These are phyloP conservation scores for Pseudogymnoascus pannorum DNA, from an alignment of 2,329 filamentous ascomycete species.

Conservation along the genomic window DNA sequence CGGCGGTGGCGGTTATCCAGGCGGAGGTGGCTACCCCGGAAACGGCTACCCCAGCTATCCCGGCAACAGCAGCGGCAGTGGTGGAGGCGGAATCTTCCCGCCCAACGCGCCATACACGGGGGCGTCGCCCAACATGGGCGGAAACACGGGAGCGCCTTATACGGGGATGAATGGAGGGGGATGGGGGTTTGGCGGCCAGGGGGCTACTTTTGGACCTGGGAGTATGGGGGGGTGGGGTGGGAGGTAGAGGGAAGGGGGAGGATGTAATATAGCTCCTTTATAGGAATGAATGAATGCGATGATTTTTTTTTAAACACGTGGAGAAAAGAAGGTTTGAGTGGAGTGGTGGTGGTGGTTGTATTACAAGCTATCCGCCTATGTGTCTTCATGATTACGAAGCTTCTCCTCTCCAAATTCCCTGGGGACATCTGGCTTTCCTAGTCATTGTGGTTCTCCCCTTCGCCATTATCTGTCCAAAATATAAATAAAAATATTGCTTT, in stretches of 20 bases:
- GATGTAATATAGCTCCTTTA: background rate
- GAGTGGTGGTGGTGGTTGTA: background rate
- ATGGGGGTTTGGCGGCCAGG: background rate
- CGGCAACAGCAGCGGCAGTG: background rate
- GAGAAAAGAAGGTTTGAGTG: background rate
- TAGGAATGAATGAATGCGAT: background rate
- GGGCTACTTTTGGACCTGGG: background rate
- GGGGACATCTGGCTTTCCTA: background rate
- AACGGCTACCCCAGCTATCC: background rate
- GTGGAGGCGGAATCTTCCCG: background rate
- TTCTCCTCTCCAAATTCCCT: background rate
- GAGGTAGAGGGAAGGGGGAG: background rate
- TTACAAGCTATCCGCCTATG: background rate
- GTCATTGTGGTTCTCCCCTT: background rate
- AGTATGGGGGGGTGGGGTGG: background rate
- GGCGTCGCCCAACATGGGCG: background rate
- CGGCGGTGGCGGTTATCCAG: background rate
- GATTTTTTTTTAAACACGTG: background rate
- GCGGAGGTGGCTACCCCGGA: background rate
- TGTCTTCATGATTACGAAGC: background rate
- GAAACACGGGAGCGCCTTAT: background rate
- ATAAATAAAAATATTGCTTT: background rate
- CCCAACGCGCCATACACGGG: background rate
- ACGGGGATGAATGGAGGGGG: background rate
- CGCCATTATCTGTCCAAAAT: background rate